Conservation (phyloP, 495 filamentous ascomycete species). For the Bacidia gigantensis region DNA sequence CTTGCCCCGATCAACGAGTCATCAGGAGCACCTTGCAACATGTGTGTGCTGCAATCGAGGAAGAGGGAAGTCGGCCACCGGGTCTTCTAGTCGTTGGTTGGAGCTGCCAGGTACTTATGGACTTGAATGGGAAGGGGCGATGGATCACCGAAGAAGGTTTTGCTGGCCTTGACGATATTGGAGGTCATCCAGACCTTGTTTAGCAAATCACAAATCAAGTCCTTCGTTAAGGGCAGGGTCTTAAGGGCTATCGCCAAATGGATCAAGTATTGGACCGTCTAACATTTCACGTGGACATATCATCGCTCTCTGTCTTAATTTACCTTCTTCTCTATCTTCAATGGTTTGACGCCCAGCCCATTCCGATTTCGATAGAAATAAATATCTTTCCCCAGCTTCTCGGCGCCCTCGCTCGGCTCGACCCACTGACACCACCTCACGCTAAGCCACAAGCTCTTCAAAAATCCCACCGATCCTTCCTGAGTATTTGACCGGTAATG, state of each 20-base stretch:
- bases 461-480: slow-evolving; percentile 38
- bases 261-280: too few relatives aligned
- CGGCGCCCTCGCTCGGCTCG: slow-evolving; percentile 51
- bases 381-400: slow-evolving; percentile 37
- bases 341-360: too few relatives aligned
- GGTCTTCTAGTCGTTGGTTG: slow-evolving; percentile 80
- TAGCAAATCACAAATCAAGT: too few relatives aligned
- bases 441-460: slow-evolving; percentile 40
- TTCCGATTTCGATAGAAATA: slow-evolving; percentile 46
- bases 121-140: slow-evolving; percentile 33
- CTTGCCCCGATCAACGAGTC: slow-evolving; percentile 85
- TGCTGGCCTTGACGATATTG: slow-evolving; percentile 41
- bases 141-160: slow-evolving; percentile 93
- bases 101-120: slow-evolving; percentile 65
- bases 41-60: slow-evolving; percentile 72
- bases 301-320: too few relatives aligned
- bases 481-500: slow-evolving; percentile 43
- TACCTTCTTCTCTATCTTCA: too few relatives aligned
- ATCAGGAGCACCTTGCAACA: slow-evolving; percentile 71
- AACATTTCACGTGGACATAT: too few relatives aligned
- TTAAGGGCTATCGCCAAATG: too few relatives aligned
- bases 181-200: too few relatives aligned
- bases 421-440: slow-evolving; percentile 40
- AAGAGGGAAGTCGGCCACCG: slow-evolving; percentile 77
- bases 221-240: too few relatives aligned